A percentile compares a stretch with the other conserved stretches of the same genome.
These are phyloP conservation scores for Gloeophyllum trabeum DNA, from an alignment of 768 basidiomycete genomes.

Conservation along the genomic window DNA sequence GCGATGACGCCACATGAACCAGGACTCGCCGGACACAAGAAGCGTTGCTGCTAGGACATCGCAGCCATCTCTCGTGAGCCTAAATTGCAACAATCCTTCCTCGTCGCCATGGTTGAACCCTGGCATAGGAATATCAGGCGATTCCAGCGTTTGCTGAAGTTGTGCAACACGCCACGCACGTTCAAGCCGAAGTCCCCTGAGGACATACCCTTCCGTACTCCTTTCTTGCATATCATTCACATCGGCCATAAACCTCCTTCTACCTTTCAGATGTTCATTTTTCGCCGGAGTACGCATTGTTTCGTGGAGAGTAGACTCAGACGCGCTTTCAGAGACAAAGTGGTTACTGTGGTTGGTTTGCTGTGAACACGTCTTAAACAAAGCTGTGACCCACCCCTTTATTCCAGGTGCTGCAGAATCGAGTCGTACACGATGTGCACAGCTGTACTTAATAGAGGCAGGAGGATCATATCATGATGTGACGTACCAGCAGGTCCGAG, in stretches of 20 bases:
- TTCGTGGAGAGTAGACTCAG: too few species aligned
- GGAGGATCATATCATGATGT: too few species aligned
- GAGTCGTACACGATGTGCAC: too few species aligned
- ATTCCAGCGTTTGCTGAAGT: neutral
- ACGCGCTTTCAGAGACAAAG: too few species aligned
- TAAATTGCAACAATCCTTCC: conserved; percentile 50
- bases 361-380: too few species aligned
- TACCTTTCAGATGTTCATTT: conserved; percentile 29
- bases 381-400: too few species aligned
- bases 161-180: conserved; percentile 21
- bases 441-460: too few species aligned
- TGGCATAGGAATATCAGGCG: conserved; percentile 13
- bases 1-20: neutral
- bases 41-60: conserved; percentile 28
- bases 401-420: too few species aligned
- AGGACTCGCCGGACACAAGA: conserved; percentile 35
- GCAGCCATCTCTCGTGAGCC: conserved; percentile 25
- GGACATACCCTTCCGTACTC: conserved; percentile 21
- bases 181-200: conserved; percentile 26
- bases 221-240: conserved; percentile 32
- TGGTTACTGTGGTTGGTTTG: too few species aligned
- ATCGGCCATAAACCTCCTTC: conserved; percentile 47
- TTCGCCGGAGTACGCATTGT: too few species aligned
- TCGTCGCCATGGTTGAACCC: conserved; percentile 47
- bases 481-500: too few species aligned